Evolutionary conservation across 2,329 filamentous ascomycete genomes (phyloP), one percentile per base, ranked within the genome.

Genomic region (Ophiocordyceps camponoti-leonardi): DNA sequence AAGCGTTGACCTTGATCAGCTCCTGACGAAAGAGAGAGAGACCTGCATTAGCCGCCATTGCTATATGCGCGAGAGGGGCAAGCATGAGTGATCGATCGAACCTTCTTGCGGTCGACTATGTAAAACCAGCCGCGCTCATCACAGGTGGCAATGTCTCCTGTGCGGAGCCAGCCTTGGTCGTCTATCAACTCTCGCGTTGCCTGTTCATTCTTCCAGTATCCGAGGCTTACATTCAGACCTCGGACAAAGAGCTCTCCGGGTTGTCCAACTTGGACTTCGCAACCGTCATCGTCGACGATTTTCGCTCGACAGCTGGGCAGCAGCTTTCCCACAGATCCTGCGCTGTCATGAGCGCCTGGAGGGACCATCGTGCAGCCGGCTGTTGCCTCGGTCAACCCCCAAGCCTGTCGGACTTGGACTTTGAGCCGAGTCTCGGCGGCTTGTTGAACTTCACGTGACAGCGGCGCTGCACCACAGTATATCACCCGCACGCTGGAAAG

Each of bases 91-190:
- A 13, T 16, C 41, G 49, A 13, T 16, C 41, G 10, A 46, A 59
- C 75, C 68, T 86, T 87, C 48, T 85, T 79, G 13, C 85, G 75
- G 56, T 92, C 86, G 0, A 86, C 86, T 52, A 93, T 85, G 63
- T 77, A 86, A 53, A 87, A 81, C 44, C 79, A 75, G 16, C 82
- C 69, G 39, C 71, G 63, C 51, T 87, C 79, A 58, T 84, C 76
- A 48, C 80, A 75, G 0, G 84, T 81, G 41, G 41, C 41, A 4
- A 90, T 74, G 54, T 93, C 86, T 0, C 85, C 86, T 0, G 85
- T 88, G 54, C 81, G 81, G 68, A 90, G 87, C 68, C 81, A 93
- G 4, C 64, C 66, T 20, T 66, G 60, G 3, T 42, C 11, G 0
- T 56, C 58, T 46, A 86, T 73, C 0, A 79, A 73, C 44, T 78